Evolutionary conservation across 2,329 filamentous ascomycete species (phyloP).

Genomic region (Aspergillus melleus): DNA sequence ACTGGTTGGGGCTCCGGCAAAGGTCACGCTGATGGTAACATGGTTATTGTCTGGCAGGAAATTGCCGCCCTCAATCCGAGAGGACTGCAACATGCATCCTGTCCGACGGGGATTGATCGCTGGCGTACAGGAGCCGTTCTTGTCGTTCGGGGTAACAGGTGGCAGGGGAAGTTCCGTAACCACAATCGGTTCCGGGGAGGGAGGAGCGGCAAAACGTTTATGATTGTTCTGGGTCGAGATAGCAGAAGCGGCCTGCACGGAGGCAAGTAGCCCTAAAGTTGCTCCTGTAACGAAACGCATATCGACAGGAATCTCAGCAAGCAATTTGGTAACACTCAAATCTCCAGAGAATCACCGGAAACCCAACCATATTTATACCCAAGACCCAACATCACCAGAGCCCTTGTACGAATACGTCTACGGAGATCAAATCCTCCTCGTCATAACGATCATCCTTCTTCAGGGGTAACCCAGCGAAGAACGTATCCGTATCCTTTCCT

Average conservation of each 20-base stretch:
- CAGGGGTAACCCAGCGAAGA: neutral
- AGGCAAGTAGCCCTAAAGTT: neutral
- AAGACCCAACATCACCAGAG: neutral
- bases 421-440: neutral
- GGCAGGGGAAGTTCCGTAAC: constrained; percentile 41
- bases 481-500: neutral
- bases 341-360: too few species aligned
- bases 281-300: neutral
- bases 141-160: constrained; percentile 29
- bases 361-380: neutral
- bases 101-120: constrained; percentile 37
- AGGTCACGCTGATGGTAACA: constrained; percentile 42
- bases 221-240: neutral
- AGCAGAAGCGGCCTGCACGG: neutral
- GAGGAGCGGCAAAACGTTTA: neutral
- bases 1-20: constrained; percentile 45
- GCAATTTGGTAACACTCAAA: too few species aligned
- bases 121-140: constrained; percentile 33
- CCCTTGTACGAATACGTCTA: neutral
- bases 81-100: constrained; percentile 36
- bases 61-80: constrained; percentile 29
- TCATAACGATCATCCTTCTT: neutral
- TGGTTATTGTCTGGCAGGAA: constrained; percentile 49
- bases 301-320: too few species aligned
- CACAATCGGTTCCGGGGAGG: constrained; percentile 34